A percentile compares a stretch with the other conserved stretches of the same genome.
phyloP scores from a whole-genome alignment of 139 green algal species.

The Pseudopediastrum boryanum region DNA sequence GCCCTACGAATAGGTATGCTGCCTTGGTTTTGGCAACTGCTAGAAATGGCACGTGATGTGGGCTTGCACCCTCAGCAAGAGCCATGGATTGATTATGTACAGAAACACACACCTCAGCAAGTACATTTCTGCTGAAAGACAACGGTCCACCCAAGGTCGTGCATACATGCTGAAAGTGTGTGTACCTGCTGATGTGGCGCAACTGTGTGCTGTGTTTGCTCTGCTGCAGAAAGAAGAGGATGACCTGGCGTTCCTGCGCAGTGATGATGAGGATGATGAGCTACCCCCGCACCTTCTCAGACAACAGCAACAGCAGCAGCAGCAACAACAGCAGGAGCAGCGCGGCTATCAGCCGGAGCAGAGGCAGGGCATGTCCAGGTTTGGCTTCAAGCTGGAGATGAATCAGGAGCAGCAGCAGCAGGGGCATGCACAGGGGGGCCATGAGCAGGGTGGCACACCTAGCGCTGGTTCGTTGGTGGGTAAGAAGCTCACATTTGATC shows the following conservation, averaged over 20 bases:
- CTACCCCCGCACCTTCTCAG: background rate
- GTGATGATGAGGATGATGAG: constrained; percentile 28
- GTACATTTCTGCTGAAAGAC: background rate
- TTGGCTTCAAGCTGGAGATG: background rate
- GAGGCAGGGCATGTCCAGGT: background rate
- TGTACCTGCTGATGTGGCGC: too few species aligned
- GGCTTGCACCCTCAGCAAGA: background rate
- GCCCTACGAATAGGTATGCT: too few species aligned
- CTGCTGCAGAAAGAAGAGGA: constrained; percentile 28
- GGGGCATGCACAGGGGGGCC: background rate
- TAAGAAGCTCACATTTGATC: constrained; percentile 34
- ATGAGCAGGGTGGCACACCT: constrained; percentile 11
- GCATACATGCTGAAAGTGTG: too few species aligned
- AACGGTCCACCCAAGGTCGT: too few species aligned
- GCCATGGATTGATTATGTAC: background rate
- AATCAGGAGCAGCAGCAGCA: constrained; percentile 5
- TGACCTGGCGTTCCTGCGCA: constrained; percentile 40
- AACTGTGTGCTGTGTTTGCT: too few species aligned
- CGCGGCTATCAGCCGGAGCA: background rate
- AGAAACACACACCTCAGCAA: background rate
- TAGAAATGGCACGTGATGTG: constrained; percentile 5
- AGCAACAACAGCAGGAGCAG: background rate
- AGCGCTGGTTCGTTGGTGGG: constrained; percentile 11
- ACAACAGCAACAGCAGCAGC: constrained; percentile 2
- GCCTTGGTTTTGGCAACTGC: too few species aligned